Evolutionary conservation across 2,329 filamentous ascomycete genomes (phyloP).

Genomic region (Cladosporium sphaerospermum): DNA sequence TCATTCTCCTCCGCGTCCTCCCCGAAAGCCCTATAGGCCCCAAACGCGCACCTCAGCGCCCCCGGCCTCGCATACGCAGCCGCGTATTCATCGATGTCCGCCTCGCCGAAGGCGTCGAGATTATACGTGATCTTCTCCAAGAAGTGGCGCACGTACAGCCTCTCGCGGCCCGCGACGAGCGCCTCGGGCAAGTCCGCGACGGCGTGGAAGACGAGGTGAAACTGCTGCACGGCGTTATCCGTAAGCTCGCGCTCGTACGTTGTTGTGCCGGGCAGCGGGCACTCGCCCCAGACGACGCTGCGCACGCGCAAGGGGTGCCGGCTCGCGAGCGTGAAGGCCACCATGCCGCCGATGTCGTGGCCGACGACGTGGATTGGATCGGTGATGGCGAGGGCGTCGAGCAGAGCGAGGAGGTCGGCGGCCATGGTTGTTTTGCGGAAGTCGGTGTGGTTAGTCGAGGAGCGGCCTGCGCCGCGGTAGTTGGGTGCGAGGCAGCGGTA

Average conservation of each 20-base stretch:
- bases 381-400: constrained; percentile 28
- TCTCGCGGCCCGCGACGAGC: constrained; percentile 34
- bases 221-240: constrained; percentile 19
- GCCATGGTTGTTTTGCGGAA: constrained; percentile 39
- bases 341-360: constrained; percentile 45
- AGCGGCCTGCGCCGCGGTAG: constrained; percentile 36
- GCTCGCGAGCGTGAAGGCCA: constrained; percentile 37
- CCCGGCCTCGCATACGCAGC: constrained; percentile 31
- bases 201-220: constrained; percentile 38
- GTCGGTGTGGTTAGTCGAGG: constrained; percentile 30
- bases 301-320: constrained; percentile 31
- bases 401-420: constrained; percentile 31
- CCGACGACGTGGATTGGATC: constrained; percentile 38
- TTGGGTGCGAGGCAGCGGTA: constrained; percentile 39
- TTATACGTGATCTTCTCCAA: constrained; percentile 34
- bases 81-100: constrained; percentile 37
- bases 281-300: constrained; percentile 39
- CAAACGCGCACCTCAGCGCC: constrained; percentile 28
- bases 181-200: constrained; percentile 34
- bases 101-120: constrained; percentile 29
- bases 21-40: constrained; percentile 32
- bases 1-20: constrained; percentile 27
- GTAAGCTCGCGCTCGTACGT: constrained; percentile 26
- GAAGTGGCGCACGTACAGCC: constrained; percentile 38
- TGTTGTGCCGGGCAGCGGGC: constrained; percentile 34